Evolutionary conservation across 805 yeast genomes (phyloP).

Genomic region (Cyberlindnera meyerae): DNA sequence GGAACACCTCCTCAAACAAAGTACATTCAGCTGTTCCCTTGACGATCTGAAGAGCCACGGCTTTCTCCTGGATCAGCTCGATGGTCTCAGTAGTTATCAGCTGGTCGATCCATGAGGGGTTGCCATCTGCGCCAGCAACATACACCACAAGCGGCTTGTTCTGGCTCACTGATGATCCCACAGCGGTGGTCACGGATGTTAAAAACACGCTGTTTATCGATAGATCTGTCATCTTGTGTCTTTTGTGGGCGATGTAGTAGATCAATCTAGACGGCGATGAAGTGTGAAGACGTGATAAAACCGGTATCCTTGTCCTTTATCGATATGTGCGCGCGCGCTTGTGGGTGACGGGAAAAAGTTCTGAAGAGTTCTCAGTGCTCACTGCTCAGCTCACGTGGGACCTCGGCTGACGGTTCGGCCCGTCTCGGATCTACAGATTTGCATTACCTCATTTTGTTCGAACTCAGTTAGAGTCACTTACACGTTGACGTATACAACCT

Average conservation of each 20-base stretch:
- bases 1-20: conserved; percentile 53
- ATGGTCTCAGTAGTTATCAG: conserved; percentile 14
- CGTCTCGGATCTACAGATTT: too few relatives aligned
- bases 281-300: too few relatives aligned
- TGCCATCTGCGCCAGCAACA: conserved; percentile 21
- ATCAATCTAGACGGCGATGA: too few relatives aligned
- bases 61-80: conserved; percentile 22
- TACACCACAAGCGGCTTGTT: conserved; percentile 38
- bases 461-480: too few relatives aligned
- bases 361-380: too few relatives aligned
- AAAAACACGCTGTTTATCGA: conserved; percentile 18
- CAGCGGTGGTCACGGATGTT: conserved; percentile 34
- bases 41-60: conserved; percentile 38
- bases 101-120: conserved; percentile 22
- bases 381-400: too few relatives aligned
- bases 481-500: conserved; percentile 42
- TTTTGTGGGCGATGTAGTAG: not conserved
- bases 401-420: too few relatives aligned
- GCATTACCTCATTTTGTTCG: not conserved
- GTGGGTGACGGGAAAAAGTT: too few relatives aligned
- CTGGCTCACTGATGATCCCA: conserved; percentile 32
- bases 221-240: conserved; percentile 8
- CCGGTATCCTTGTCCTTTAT: too few relatives aligned
- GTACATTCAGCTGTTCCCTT: conserved; percentile 40
- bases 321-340: too few relatives aligned